These are phyloP conservation scores for Capsicum pubescens DNA, from an alignment of 257 asterid species.

Conservation along the genomic window DNA sequence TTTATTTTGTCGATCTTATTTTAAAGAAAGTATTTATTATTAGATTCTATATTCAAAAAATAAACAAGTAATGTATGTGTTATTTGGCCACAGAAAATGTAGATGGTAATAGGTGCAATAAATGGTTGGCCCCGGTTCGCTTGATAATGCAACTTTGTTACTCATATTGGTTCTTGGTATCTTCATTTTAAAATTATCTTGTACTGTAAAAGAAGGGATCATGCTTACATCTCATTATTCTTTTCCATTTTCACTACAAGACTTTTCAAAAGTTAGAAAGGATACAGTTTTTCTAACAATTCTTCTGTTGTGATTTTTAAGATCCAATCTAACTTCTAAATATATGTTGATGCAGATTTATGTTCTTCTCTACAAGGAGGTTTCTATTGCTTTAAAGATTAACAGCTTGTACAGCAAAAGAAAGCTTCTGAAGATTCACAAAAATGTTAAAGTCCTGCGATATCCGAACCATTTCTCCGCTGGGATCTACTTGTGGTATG, in stretches of 20 bases:
- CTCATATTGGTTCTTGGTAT: neutral
- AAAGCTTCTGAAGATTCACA: constrained; percentile 80
- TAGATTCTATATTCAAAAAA: constrained; percentile 6
- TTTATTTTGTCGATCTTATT: neutral
- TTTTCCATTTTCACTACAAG: neutral
- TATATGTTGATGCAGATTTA: constrained; percentile 64
- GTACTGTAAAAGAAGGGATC: constrained; percentile 18
- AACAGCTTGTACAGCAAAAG: constrained; percentile 85
- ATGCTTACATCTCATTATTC: constrained; percentile 17
- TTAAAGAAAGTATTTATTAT: neutral
- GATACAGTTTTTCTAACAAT: neutral
- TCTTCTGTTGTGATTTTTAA: neutral
- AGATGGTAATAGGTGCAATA: constrained; percentile 22
- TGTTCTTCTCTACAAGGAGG: constrained; percentile 97
- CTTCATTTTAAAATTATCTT: neutral
- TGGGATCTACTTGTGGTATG: constrained; percentile 88
- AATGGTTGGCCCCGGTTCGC: neutral
- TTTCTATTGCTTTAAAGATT: constrained; percentile 86
- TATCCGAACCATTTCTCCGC: constrained; percentile 85
- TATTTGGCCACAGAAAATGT: neutral
- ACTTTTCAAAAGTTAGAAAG: neutral
- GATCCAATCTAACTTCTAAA: constrained; percentile 12
- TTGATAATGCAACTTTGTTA: neutral
- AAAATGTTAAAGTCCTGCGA: constrained; percentile 81
- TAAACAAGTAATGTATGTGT: neutral